phyloP scores from a whole-genome alignment of 2,329 filamentous ascomycete genomes.

The Boeremia lycopersici region DNA sequence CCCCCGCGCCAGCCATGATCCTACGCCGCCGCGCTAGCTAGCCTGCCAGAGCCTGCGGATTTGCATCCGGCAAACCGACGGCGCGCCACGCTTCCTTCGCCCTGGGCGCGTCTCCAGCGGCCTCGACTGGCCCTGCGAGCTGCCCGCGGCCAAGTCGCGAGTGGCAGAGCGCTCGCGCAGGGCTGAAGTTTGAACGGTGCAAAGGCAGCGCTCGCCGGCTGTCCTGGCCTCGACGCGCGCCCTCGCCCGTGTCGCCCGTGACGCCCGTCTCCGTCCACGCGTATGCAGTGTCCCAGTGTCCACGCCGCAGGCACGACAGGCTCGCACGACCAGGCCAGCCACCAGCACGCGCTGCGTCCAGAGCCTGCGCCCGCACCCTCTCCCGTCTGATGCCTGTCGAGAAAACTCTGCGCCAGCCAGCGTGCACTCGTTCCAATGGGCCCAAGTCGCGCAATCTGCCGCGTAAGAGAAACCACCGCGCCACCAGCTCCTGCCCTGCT shows the following conservation, averaged over 20 bases:
- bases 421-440: slow-evolving; percentile 15
- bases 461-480: slow-evolving; percentile 30
- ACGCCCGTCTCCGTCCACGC: neutral
- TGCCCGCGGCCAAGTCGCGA: neutral
- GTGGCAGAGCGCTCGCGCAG: slow-evolving; percentile 12
- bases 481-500: slow-evolving; percentile 14
- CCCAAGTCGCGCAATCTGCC: slow-evolving; percentile 24
- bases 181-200: slow-evolving; percentile 25
- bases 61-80: slow-evolving; percentile 16
- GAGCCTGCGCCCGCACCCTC: slow-evolving; percentile 14
- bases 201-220: slow-evolving; percentile 8
- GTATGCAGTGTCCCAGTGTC: too few species aligned
- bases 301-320: slow-evolving; percentile 7
- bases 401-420: slow-evolving; percentile 27
- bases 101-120: slow-evolving; percentile 26
- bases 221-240: too few species aligned
- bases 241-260: neutral
- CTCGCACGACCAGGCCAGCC: neutral
- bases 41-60: slow-evolving; percentile 13
- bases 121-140: slow-evolving; percentile 22
- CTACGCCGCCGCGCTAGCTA: slow-evolving; percentile 17
- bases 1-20: slow-evolving; percentile 22
- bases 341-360: neutral
- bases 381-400: slow-evolving; percentile 25
- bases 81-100: slow-evolving; percentile 22